Conservation (phyloP, 176 grass and related monocot species). For the Saccharum spontaneum region DNA sequence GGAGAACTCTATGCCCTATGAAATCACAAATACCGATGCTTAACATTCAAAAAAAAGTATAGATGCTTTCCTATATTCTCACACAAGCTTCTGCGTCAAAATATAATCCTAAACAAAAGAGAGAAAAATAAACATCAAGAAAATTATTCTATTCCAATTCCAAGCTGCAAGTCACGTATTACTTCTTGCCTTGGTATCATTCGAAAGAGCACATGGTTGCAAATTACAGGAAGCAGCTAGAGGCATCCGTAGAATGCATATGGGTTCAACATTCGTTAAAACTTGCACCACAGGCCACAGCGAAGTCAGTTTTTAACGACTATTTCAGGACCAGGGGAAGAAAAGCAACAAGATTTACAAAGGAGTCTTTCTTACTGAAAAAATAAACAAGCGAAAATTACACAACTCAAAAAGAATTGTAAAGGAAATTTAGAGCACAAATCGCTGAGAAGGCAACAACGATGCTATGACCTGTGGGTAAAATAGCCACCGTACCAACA, state of each 20-base stretch:
- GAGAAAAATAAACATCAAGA: not conserved
- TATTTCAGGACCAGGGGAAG: not conserved
- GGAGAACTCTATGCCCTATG: not conserved
- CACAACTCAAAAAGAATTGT: slow-evolving; percentile 21
- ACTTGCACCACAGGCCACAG: not conserved
- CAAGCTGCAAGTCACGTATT: not conserved
- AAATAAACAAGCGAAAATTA: slow-evolving; percentile 17
- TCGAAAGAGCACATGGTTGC: not conserved
- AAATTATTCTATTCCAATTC: not conserved
- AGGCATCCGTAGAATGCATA: not conserved
- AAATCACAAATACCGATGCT: not conserved
- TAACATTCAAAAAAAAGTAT: not conserved
- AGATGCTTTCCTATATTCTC: not conserved
- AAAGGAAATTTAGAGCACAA: not conserved
- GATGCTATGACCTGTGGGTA: not conserved
- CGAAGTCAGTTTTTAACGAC: slow-evolving; percentile 3
- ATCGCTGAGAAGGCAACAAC: not conserved
- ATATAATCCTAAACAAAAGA: not conserved
- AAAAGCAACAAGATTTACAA: not conserved
- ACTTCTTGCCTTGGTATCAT: not conserved
- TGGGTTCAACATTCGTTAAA: not conserved
- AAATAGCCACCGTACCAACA: not conserved
- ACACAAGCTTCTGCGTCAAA: not conserved
- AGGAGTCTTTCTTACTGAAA: not conserved
- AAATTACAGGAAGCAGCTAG: not conserved